Percentiles rank a stretch among this genome's conserved stretches.
phyloP scores from a whole-genome alignment of 208 protist genomes.

The Leishmania tropica region DNA sequence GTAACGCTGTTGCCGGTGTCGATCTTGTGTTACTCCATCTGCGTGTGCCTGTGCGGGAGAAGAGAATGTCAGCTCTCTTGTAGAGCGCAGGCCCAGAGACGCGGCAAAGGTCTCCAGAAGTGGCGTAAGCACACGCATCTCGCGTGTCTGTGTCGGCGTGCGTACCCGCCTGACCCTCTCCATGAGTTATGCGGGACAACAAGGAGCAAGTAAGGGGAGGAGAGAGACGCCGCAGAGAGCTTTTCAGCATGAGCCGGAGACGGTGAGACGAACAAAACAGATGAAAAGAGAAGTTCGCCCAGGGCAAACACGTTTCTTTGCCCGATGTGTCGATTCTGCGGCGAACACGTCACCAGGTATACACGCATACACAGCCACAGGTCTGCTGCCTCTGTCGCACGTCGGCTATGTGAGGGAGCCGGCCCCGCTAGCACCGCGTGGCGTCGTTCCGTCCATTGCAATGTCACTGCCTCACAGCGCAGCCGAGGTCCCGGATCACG shows the following conservation, averaged over 20 bases:
- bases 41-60: too few relatives aligned
- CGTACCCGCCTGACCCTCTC: neutral
- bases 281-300: neutral
- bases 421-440: too few relatives aligned
- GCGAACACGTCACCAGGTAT: neutral
- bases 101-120: neutral
- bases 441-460: too few relatives aligned
- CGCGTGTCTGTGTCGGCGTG: neutral
- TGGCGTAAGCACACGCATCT: neutral
- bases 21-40: too few relatives aligned
- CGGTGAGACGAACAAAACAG: neutral
- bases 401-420: too few relatives aligned
- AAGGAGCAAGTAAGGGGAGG: neutral
- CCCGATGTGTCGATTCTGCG: too few relatives aligned
- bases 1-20: neutral
- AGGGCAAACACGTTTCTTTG: neutral
- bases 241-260: too few relatives aligned
- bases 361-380: neutral
- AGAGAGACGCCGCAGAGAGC: neutral
- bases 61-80: neutral
- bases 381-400: neutral
- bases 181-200: neutral
- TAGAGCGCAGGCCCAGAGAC: neutral
- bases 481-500: too few relatives aligned
- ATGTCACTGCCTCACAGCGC: too few relatives aligned